Conservation (phyloP, 129 eudicot species). For the Calendula officinalis region DNA sequence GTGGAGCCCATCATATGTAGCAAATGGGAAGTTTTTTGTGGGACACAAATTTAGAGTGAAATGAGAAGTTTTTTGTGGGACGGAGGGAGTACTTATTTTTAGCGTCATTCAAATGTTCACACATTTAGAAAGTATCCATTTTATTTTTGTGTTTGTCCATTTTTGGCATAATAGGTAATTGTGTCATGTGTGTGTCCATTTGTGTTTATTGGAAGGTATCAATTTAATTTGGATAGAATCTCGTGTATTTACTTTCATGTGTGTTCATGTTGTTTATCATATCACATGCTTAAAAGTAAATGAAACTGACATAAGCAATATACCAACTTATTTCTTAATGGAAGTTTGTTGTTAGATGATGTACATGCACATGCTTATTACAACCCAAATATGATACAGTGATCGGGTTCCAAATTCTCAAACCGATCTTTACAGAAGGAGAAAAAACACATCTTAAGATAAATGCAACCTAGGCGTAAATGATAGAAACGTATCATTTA, state of each 20-base stretch:
- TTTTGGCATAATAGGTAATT: neutral
- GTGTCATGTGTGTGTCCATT: neutral
- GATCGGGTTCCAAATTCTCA: too few relatives aligned
- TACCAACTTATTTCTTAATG: neutral
- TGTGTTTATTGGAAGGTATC: neutral
- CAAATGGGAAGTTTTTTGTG: too few relatives aligned
- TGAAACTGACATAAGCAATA: neutral
- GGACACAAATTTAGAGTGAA: too few relatives aligned
- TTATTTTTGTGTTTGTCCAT: neutral
- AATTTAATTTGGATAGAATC: neutral
- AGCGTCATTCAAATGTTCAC: neutral
- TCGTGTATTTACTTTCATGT: neutral
- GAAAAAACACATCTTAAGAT: too few relatives aligned
- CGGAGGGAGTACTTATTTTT: neutral
- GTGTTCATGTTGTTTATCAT: neutral
- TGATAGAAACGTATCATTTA: too few relatives aligned
- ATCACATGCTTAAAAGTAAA: conserved; percentile 4
- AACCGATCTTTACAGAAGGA: too few relatives aligned
- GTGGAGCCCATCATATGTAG: too few relatives aligned
- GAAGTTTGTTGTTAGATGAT: neutral
- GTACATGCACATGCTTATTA: conserved; percentile 1
- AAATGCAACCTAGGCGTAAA: too few relatives aligned
- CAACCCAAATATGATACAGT: neutral
- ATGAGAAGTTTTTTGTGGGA: too few relatives aligned
- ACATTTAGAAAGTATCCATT: neutral